A percentile compares a stretch with the other conserved stretches of the same genome.
phyloP scores from a whole-genome alignment of 345 rosid species.

The Noccaea bulbosa region DNA sequence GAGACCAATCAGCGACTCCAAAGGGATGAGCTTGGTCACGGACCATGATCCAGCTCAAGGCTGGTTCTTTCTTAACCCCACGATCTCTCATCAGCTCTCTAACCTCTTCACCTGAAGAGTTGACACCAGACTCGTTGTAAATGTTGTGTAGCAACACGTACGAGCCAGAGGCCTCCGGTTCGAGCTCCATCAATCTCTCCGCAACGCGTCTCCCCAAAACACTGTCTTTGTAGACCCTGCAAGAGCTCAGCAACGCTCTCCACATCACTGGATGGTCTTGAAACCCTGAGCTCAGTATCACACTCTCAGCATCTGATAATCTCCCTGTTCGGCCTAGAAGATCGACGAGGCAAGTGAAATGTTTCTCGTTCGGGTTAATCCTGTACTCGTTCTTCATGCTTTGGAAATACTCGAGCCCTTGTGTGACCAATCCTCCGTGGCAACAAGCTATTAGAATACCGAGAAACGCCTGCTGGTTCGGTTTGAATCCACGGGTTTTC shows the following conservation, averaged over 20 bases:
- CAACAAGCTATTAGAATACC: constrained; percentile 59
- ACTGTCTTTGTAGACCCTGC: constrained; percentile 49
- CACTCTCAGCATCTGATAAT: constrained; percentile 51
- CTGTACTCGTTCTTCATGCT: constrained; percentile 47
- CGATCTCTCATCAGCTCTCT: constrained; percentile 50
- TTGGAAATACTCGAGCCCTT: constrained; percentile 52
- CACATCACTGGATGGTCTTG: constrained; percentile 55
- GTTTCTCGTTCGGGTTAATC: constrained; percentile 46
- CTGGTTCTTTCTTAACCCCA: constrained; percentile 61
- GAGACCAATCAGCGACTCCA: constrained; percentile 42
- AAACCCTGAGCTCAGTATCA: constrained; percentile 49
- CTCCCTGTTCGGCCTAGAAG: constrained; percentile 53
- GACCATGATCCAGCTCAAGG: constrained; percentile 55
- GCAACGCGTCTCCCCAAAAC: constrained; percentile 49
- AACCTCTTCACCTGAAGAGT: constrained; percentile 41
- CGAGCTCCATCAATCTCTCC: constrained; percentile 51
- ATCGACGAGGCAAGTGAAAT: constrained; percentile 56
- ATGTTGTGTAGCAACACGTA: constrained; percentile 55
- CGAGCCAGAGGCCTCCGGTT: constrained; percentile 53
- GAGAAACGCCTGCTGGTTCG: constrained; percentile 51
- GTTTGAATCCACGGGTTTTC: constrained; percentile 42
- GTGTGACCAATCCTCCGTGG: constrained; percentile 54
- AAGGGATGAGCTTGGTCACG: constrained; percentile 44
- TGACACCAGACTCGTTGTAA: constrained; percentile 48
- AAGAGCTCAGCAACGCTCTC: constrained; percentile 59